Evolutionary conservation across 148 eudicot genomes (phyloP).

Genomic region (Fagopyrum esculentum): DNA sequence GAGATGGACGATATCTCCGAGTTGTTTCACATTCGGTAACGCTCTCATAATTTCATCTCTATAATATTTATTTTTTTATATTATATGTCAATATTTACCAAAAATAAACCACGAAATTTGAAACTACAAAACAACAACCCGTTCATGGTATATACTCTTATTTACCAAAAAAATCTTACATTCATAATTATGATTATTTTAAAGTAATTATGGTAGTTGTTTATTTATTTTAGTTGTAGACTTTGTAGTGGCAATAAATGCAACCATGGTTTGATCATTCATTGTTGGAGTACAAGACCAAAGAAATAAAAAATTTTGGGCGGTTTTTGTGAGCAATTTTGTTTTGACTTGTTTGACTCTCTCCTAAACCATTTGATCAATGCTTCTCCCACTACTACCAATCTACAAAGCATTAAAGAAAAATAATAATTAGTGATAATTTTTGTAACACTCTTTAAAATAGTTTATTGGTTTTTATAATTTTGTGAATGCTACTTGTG

Average conservation of each 20-base stretch:
- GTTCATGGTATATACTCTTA: no score
- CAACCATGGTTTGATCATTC: background rate
- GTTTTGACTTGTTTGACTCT: background rate
- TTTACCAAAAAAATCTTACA: no score
- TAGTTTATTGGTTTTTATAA: background rate
- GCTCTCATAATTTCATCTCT: background rate
- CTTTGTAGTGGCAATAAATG: background rate
- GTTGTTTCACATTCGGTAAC: constrained; percentile 49
- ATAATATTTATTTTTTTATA: background rate
- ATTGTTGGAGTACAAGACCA: background rate
- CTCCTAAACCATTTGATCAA: no score
- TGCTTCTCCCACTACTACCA: no score
- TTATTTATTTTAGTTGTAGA: background rate
- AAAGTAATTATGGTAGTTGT: background rate
- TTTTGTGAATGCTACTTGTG: background rate
- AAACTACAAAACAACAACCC: no score
- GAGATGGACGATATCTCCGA: constrained; percentile 29
- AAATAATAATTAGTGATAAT: background rate
- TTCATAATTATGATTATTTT: background rate
- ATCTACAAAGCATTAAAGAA: background rate
- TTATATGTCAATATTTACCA: no score
- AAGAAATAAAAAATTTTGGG: background rate
- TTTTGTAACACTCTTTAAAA: no score
- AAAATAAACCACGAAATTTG: no score
- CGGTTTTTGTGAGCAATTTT: background rate